Base-by-base conservation (phyloP, 225 moss, liverwort and hornwort species). In the Sphagnum contortum region DNA sequence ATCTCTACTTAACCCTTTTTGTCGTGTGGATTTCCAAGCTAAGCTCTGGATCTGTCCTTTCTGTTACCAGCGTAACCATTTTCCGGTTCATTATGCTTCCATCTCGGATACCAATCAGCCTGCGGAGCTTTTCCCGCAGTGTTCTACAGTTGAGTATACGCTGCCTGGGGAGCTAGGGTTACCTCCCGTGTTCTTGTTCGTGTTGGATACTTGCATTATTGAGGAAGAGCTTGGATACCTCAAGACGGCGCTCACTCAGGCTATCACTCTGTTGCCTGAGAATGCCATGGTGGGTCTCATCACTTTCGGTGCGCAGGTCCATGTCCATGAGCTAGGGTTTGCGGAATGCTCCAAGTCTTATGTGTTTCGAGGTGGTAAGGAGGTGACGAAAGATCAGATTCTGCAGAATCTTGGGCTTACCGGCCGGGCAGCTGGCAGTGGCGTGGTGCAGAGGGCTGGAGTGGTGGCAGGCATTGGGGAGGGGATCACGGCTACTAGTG, bases 21-120 rank as follows among this genome's bases (percentile, higher is more conserved):
- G 92, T 69, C 88, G 87, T n/a, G 92, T 98, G 68, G 96, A 98
- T 82, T 98, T 92, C 52, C 67, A 90, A 4, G 92, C 88, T 12
- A 98, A 92, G 92, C 81, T 98, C 72, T 98, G 92, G 96, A 92
- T 90, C 87, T 98, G 96, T 76, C 96, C 92, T 10, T 98, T 98
- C 64, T 98, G 96, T 76, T 98, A 89, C 55, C 96, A 98, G 77
- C 87, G 96, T 12, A 93, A 90, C 57, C 87, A 98, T 66, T 98
- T 98, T 60, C 96, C 96, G 48, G 78, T 85, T 12, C 90, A 92
- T 65, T 98, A 98, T 69, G 81, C 90, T 13, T 90, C 87, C 70
- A 98, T 98, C 74, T 80, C 80, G 61, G 81, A 89, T 63, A 81
- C 55, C 66, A 87, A 93, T 72, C 85, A 88, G 67, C 92, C 96